Base-by-base conservation (phyloP, 2,329 filamentous ascomycete genomes). In the Pleomassaria siparia region DNA sequence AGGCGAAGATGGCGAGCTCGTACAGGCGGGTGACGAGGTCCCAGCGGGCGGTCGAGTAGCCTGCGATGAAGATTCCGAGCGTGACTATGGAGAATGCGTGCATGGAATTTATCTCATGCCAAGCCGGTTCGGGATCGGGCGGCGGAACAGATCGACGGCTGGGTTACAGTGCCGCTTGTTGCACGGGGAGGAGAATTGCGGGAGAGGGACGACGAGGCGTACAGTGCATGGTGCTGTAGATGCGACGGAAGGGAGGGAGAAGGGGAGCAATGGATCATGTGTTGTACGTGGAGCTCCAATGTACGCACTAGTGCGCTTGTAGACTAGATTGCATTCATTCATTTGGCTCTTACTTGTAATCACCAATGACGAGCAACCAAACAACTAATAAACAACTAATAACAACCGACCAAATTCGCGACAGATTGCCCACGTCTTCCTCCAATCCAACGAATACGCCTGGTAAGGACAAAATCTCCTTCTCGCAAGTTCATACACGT, bases 21-120 rank as follows among this genome's bases (percentile, higher is more conserved):
- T 96, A 96, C 64, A 97, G 82, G 66, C 91, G 87, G 63, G 92
- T 96, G 60, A 96, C 91, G 55, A 99, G 86, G 76, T 97, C 94
- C 91, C 94, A 99, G 80, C 94, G 88, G 70, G 94, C 94, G 76
- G 94, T 99, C 73, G 92, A 97, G 81, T 99, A 99, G 74, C 94
- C 94, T 78, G 94, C 92, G 81, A 97, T 88, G 80, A 99, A 99
- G 79, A 99, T 96, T 77, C 88, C 91, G 77, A 96, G 85, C 67
- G 91, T 95, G 74, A 96, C 83, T 73, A 92, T 80, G 56, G 92
- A 97, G 79, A 97, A 96, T 68, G 91, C 90, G 90, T 96, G 91
- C 92, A 97, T 97, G 81, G 80, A 82, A 54, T 51, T 46, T n/a
- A 33, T 36, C 20, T 21, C 53, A 59, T 62, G 54, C 55, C 58